Evolutionary conservation across 768 basidiomycete species (phyloP), one percentile per base, ranked within the genome.

Genomic region (Dioszegia crocea): DNA sequence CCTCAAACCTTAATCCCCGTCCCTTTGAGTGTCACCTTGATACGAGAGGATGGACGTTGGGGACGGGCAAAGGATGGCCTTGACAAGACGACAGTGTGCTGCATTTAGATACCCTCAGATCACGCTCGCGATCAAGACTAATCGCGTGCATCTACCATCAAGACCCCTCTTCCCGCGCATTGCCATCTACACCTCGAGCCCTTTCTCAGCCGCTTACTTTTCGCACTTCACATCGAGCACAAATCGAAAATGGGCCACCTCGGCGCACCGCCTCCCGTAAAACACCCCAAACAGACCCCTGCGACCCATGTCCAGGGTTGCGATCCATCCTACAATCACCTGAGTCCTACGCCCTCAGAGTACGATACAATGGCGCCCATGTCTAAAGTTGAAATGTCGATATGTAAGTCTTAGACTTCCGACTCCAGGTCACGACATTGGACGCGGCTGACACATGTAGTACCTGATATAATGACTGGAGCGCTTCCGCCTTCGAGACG

Each of bases 311-410:
- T 30, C 9, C 24, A 21, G n/a, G 19, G 49, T 4, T 36, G 36
- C n/a, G 49, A 50, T 36, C 31, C 49, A 3, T 50, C 49, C 4
- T 50, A 50, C 19, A 8, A 14, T 23, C 33, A 50, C 33, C 17
- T 50, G 14, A 50, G 49, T 23, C 26, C 26, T n/a, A 50, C 49
- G n/a, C 49, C 29, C 16, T 50, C 49, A 17, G 49, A 50, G 23
- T 50, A 33, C 33, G 23, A 45, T 9, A 8, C 21, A 11, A 23
- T 6, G 3, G 19, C 11, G 44, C 44, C 44, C 5, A 11, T 10
- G 19, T 8, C 44, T 3, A 11, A 45, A 23, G 8, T 16, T 17
- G n/a, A 23, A 16, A 45, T 21, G 23, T 45, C 44, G n/a, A 19
- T 6, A 26, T 26, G 44, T 45, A 23, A 45, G 44, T 26, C 23